Percentiles rank a stretch among this genome's conserved stretches.
Conservation (phyloP, 2,329 filamentous ascomycete species). For the Rutstroemia sp. region DNA sequence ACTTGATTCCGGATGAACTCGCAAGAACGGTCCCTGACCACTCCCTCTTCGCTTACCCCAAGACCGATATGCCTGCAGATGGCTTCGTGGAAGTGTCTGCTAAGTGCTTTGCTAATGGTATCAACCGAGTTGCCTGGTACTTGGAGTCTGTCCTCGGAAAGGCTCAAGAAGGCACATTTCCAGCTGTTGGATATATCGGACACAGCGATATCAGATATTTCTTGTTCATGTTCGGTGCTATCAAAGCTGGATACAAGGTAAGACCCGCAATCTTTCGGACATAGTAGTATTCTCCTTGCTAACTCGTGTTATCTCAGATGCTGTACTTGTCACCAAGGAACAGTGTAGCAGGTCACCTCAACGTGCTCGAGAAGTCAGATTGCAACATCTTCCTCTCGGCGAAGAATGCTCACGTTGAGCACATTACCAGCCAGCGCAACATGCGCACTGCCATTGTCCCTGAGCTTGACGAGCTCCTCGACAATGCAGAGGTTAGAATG, state of each 20-base stretch:
- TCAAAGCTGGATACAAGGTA: constrained; percentile 32
- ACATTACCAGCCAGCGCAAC: constrained; percentile 9
- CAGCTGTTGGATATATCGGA: constrained; percentile 11
- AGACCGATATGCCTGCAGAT: constrained; percentile 14
- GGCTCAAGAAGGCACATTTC: constrained; percentile 4
- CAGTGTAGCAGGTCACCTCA: constrained; percentile 28
- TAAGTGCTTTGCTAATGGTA: constrained; percentile 16
- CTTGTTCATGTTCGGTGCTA: constrained; percentile 21
- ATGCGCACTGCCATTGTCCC: constrained; percentile 20
- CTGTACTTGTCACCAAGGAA: constrained; percentile 33
- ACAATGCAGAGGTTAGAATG: constrained; percentile 10
- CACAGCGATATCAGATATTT: constrained; percentile 16
- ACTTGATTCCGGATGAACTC: constrained; percentile 18
- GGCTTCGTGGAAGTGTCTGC: constrained; percentile 19
- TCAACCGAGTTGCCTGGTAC: constrained; percentile 19
- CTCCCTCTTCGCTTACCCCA: constrained; percentile 18
- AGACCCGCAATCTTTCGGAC: not conserved
- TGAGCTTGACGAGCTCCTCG: constrained; percentile 25
- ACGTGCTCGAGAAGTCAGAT: constrained; percentile 28
- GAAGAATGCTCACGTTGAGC: constrained; percentile 12
- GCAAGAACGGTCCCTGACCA: constrained; percentile 15
- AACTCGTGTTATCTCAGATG: constrained; percentile 19
- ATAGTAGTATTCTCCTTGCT: not conserved
- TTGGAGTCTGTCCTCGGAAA: constrained; percentile 13
- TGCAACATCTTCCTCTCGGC: constrained; percentile 21